phyloP scores from a whole-genome alignment of 1,139 yeast genomes.

The Diutina ranongensis region DNA sequence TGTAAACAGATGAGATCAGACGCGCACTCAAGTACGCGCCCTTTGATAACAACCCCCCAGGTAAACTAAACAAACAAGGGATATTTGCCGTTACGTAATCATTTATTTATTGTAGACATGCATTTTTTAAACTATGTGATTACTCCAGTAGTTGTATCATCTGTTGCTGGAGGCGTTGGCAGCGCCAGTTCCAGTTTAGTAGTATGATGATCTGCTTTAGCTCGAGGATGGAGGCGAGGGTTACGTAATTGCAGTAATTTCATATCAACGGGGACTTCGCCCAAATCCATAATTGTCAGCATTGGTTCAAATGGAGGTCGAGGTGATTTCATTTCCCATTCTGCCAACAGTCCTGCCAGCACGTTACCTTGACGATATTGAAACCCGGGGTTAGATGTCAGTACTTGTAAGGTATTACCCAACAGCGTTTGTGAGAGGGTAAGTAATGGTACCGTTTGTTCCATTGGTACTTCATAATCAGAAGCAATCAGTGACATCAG shows the following conservation, averaged over 20 bases:
- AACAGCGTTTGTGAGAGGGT: constrained; percentile 4
- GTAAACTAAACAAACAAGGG: too few relatives aligned
- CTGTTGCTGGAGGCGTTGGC: not conserved
- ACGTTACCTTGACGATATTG: not conserved
- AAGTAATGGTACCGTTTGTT: constrained; percentile 5
- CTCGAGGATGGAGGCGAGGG: not conserved
- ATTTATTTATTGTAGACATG: too few relatives aligned
- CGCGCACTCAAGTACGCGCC: not conserved
- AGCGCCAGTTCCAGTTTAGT: not conserved
- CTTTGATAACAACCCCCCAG: not conserved
- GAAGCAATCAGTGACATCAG: not conserved
- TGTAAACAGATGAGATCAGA: not conserved
- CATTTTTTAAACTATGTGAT: not conserved
- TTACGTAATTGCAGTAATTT: constrained; percentile 4
- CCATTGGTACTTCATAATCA: not conserved
- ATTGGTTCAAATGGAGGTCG: constrained; percentile 4
- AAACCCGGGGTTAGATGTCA: not conserved
- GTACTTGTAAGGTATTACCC: not conserved
- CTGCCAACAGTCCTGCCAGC: constrained; percentile 1
- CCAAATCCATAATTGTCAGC: constrained; percentile 5
- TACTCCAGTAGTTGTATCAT: not conserved
- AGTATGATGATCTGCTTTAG: not conserved
- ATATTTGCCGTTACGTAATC: too few relatives aligned
- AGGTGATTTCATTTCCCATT: constrained; percentile 4
- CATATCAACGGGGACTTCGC: constrained; percentile 5